Percentiles rank a stretch among this genome's conserved stretches.
Evolutionary conservation across 1,284 basidiomycete genomes (phyloP).

Genomic region (Sporisorium sorghi): DNA sequence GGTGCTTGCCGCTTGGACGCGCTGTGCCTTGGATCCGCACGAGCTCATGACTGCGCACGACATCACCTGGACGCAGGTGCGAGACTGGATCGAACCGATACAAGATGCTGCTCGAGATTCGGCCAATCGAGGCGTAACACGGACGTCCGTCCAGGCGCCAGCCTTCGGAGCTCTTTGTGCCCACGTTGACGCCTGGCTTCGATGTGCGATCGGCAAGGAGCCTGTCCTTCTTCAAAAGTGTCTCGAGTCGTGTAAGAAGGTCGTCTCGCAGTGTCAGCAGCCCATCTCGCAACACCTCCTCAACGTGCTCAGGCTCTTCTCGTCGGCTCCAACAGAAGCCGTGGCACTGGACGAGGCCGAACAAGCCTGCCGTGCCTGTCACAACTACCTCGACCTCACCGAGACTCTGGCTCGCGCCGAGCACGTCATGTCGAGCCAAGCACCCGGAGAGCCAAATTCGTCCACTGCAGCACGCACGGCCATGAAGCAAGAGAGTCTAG

Average conservation of each 20-base stretch:
- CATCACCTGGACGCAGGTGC: constrained; percentile 87
- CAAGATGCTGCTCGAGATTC: constrained; percentile 14
- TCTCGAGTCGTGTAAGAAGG: constrained; percentile 9
- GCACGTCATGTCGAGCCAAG: background rate
- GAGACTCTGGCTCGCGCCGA: constrained; percentile 10
- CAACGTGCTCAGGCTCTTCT: constrained; percentile 18
- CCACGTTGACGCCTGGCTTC: constrained; percentile 40
- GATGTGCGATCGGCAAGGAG: constrained; percentile 34
- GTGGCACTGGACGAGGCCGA: constrained; percentile 34
- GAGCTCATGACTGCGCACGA: constrained; percentile 85
- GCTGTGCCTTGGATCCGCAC: constrained; percentile 88
- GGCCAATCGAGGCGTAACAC: background rate
- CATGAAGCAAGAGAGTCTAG: constrained; percentile 21
- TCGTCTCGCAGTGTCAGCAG: background rate
- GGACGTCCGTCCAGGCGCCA: constrained; percentile 8
- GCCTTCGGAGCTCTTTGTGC: constrained; percentile 27
- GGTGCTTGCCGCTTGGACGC: constrained; percentile 79
- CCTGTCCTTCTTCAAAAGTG: constrained; percentile 21
- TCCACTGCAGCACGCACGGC: no score
- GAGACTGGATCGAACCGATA: constrained; percentile 75
- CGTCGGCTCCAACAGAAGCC: constrained; percentile 22
- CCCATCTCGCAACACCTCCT: constrained; percentile 22
- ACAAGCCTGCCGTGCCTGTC: constrained; percentile 30
- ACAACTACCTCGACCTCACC: constrained; percentile 22
- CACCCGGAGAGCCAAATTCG: background rate